Percentiles rank a stretch among this genome's conserved stretches.
Evolutionary conservation across 257 asterid species (phyloP).

Genomic region (Rubia yunnanensis): DNA sequence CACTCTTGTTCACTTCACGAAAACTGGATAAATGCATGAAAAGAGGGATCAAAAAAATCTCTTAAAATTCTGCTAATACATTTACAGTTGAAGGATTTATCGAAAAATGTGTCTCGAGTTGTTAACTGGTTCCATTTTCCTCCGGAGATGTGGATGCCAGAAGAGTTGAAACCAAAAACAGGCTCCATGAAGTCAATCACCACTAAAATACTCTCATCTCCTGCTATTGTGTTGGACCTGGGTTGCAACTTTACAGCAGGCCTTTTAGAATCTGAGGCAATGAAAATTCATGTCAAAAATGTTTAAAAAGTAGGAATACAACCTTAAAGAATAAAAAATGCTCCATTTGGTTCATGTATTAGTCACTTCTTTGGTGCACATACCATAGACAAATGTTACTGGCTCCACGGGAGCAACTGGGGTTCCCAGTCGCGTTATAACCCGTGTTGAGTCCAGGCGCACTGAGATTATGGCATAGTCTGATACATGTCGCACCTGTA

Average conservation of each 20-base stretch:
- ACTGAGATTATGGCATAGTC: slow-evolving; percentile 54
- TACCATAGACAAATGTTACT: slow-evolving; percentile 83
- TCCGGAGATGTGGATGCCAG: slow-evolving; percentile 51
- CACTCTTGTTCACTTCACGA: slow-evolving; percentile 45
- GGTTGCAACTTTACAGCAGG: slow-evolving; percentile 71
- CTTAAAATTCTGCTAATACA: neutral
- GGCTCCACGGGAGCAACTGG: slow-evolving; percentile 71
- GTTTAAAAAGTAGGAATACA: neutral
- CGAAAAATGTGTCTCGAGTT: neutral
- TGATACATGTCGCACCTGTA: slow-evolving; percentile 51
- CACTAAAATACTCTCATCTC: slow-evolving; percentile 42
- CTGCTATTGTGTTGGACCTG: slow-evolving; percentile 47
- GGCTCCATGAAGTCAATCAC: slow-evolving; percentile 69
- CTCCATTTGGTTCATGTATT: neutral
- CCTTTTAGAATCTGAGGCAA: slow-evolving; percentile 52
- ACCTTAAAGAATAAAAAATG: neutral
- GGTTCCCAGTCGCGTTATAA: slow-evolving; percentile 66
- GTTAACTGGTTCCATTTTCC: slow-evolving; percentile 62
- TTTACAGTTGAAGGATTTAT: too few relatives aligned
- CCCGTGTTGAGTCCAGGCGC: slow-evolving; percentile 45
- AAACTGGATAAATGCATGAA: slow-evolving; percentile 38
- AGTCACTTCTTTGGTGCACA: neutral
- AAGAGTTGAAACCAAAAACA: slow-evolving; percentile 66
- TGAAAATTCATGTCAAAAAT: slow-evolving; percentile 5
- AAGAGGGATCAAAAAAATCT: neutral